Conservation (phyloP, 192 early-diverging fungal species). For the Coemansia sp. region DNA sequence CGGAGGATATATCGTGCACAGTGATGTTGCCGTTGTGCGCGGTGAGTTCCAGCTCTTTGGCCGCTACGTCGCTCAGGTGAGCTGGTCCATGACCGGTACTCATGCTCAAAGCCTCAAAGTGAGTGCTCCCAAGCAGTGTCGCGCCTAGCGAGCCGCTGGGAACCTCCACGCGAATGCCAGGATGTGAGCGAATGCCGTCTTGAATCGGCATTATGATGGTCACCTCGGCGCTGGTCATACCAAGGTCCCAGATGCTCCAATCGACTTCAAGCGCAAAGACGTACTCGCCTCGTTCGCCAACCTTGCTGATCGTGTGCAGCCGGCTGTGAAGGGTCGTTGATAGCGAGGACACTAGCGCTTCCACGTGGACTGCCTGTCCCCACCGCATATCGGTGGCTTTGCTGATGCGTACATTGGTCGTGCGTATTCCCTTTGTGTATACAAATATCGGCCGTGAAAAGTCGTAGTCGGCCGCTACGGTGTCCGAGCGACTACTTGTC, state of each 20-base stretch:
- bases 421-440: conserved; percentile 29
- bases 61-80: conserved; percentile 43
- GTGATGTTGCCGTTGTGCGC: conserved; percentile 54
- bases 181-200: conserved; percentile 14
- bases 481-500: conserved; percentile 23
- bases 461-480: conserved; percentile 24
- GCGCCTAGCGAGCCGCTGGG: conserved; percentile 43
- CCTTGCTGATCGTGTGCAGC: conserved; percentile 17
- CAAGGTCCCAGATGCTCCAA: conserved; percentile 50
- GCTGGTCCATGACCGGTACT: conserved; percentile 42
- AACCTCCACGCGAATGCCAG: conserved; percentile 40
- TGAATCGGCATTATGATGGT: conserved; percentile 18
- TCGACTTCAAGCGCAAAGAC: conserved; percentile 28
- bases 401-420: conserved; percentile 37
- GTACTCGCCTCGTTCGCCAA: conserved; percentile 22
- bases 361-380: conserved; percentile 22
- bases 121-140: conserved; percentile 43
- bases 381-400: conserved; percentile 17
- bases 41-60: conserved; percentile 19
- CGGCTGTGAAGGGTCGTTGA: conserved; percentile 40
- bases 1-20: conserved; percentile 30
- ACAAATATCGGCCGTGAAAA: conserved; percentile 25
- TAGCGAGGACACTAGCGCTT: conserved; percentile 24
- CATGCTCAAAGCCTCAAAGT: conserved; percentile 24
- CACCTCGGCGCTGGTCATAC: conserved; percentile 45